Evolutionary conservation across 2,329 filamentous ascomycete genomes (phyloP).

Genomic region (Talaromyces islandicus): DNA sequence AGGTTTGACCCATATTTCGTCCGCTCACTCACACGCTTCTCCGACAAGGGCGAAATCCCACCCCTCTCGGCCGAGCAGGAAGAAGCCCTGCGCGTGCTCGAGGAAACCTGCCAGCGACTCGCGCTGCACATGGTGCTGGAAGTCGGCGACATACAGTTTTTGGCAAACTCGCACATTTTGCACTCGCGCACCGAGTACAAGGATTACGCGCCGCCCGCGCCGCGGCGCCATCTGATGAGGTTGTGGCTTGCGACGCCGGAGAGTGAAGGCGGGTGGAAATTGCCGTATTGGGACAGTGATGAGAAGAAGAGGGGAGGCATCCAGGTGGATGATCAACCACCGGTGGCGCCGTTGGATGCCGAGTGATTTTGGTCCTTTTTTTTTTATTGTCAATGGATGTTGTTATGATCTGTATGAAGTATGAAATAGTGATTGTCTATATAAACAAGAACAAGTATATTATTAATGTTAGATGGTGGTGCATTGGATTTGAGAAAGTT

Average conservation of each 20-base stretch:
- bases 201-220: slow-evolving; percentile 61
- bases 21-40: slow-evolving; percentile 68
- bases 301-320: slow-evolving; percentile 87
- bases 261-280: slow-evolving; percentile 73
- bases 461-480: too few species aligned
- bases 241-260: slow-evolving; percentile 81
- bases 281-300: slow-evolving; percentile 73
- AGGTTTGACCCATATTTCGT: slow-evolving; percentile 85
- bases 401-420: too few species aligned
- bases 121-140: slow-evolving; percentile 81
- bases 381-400: too few species aligned
- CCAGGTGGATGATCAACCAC: slow-evolving; percentile 75
- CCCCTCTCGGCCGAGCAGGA: slow-evolving; percentile 63
- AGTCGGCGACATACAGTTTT: slow-evolving; percentile 81
- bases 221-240: slow-evolving; percentile 71
- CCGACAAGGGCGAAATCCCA: slow-evolving; percentile 65
- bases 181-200: slow-evolving; percentile 78
- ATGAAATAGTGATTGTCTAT: too few species aligned
- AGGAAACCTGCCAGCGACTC: slow-evolving; percentile 67
- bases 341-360: slow-evolving; percentile 69
- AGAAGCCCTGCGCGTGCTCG: slow-evolving; percentile 63
- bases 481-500: too few species aligned
- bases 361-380: too few species aligned
- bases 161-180: slow-evolving; percentile 72
- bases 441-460: too few species aligned